phyloP scores from a whole-genome alignment of 495 filamentous ascomycete genomes.

The Paragyromitra xinjiangensis region DNA sequence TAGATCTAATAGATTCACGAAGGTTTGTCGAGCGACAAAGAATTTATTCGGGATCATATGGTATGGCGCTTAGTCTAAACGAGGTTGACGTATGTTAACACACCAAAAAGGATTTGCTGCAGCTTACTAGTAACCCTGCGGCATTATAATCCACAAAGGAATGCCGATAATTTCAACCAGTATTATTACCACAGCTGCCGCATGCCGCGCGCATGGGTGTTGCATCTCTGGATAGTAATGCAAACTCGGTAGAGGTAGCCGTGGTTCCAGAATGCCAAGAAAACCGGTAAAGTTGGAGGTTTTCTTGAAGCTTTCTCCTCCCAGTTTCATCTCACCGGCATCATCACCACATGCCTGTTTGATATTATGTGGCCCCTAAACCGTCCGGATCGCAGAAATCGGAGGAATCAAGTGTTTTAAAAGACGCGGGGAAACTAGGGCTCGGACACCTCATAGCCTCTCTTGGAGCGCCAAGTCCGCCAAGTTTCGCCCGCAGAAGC shows the following conservation, averaged over 20 bases:
- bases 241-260: constrained; percentile 16
- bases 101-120: background rate
- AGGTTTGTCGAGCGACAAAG: background rate
- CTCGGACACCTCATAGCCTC: background rate
- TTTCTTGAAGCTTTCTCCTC: background rate
- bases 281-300: background rate
- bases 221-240: background rate
- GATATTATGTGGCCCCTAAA: constrained; percentile 17
- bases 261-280: constrained; percentile 19
- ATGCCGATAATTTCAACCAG: background rate
- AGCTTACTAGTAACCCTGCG: background rate
- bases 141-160: background rate
- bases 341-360: constrained; percentile 22
- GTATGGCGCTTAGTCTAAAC: background rate
- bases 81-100: background rate
- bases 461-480: constrained; percentile 14
- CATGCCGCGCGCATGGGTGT: background rate
- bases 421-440: constrained; percentile 11
- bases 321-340: constrained; percentile 9
- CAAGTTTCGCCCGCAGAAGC: constrained; percentile 8
- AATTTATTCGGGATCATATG: background rate
- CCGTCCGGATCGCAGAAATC: constrained; percentile 10
- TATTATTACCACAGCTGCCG: background rate
- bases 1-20: background rate
- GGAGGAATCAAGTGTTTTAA: constrained; percentile 13